Evolutionary conservation across 768 basidiomycete genomes (phyloP).

Genomic region (Suillus plorans): DNA sequence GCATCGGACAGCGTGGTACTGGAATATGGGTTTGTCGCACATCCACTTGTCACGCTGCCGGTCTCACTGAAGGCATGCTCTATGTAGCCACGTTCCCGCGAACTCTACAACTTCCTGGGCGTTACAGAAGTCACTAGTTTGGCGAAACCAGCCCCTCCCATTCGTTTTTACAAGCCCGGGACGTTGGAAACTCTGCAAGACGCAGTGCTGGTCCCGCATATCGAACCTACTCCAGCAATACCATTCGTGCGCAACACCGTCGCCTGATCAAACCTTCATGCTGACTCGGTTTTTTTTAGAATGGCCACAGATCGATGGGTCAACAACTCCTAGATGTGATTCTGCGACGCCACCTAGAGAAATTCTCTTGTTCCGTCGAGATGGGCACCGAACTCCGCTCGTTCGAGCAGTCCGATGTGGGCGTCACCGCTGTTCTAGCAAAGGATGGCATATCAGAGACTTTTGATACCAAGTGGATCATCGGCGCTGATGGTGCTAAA

Average conservation of each 20-base stretch:
- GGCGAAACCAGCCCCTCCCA: constrained; percentile 27
- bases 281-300: constrained; percentile 2
- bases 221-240: constrained; percentile 20
- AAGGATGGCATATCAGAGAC: constrained; percentile 6
- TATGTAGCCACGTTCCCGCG: constrained; percentile 40
- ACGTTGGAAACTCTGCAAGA: constrained; percentile 2
- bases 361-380: constrained; percentile 30
- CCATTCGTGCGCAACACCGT: constrained; percentile 24
- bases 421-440: constrained; percentile 22
- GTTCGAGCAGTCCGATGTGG: constrained; percentile 34
- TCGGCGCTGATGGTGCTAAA: constrained; percentile 19
- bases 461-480: constrained; percentile 9
- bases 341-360: constrained; percentile 1
- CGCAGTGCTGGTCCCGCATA: constrained; percentile 16
- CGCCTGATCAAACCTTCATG: neutral
- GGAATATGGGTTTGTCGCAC: constrained; percentile 33
- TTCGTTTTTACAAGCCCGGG: constrained; percentile 31
- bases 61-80: neutral
- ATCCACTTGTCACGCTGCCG: neutral
- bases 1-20: constrained; percentile 38
- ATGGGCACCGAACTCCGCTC: constrained; percentile 32
- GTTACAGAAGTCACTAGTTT: constrained; percentile 34
- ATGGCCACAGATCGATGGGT: constrained; percentile 2
- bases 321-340: constrained; percentile 29
- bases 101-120: constrained; percentile 38